phyloP scores from a whole-genome alignment of 805 yeast genomes.

The Candida succiphila region DNA sequence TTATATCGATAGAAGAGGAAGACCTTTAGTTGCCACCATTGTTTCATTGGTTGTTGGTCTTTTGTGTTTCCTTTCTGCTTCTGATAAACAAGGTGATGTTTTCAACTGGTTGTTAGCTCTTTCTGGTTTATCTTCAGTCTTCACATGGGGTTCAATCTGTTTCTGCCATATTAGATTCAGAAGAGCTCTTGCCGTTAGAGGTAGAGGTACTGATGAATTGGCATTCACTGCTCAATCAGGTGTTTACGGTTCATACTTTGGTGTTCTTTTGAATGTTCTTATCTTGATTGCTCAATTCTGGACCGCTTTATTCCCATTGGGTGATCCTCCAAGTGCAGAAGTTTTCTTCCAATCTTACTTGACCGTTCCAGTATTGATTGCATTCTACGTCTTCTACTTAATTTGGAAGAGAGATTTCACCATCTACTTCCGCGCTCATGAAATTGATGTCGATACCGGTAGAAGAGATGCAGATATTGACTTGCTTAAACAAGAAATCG shows the following conservation, averaged over 20 bases:
- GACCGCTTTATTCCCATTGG: slow-evolving; percentile 68
- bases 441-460: slow-evolving; percentile 55
- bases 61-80: slow-evolving; percentile 54
- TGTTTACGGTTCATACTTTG: slow-evolving; percentile 55
- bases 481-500: slow-evolving; percentile 42
- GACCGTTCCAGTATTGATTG: slow-evolving; percentile 52
- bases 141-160: slow-evolving; percentile 73
- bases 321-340: slow-evolving; percentile 38
- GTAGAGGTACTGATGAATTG: slow-evolving; percentile 59
- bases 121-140: slow-evolving; percentile 67
- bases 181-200: slow-evolving; percentile 53
- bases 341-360: slow-evolving; percentile 59
- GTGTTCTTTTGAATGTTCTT: slow-evolving; percentile 43
- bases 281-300: slow-evolving; percentile 74
- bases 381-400: slow-evolving; percentile 27
- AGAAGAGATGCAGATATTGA: slow-evolving; percentile 53
- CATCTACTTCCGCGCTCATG: slow-evolving; percentile 30
- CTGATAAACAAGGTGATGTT: slow-evolving; percentile 42
- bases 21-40: slow-evolving; percentile 63
- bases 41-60: slow-evolving; percentile 46
- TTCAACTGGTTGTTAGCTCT: slow-evolving; percentile 73
- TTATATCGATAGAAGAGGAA: slow-evolving; percentile 67
- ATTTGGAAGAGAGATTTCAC: slow-evolving; percentile 35
- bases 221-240: slow-evolving; percentile 63
- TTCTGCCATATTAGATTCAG: slow-evolving; percentile 64